A percentile compares a stretch with the other conserved stretches of the same genome.
phyloP scores from a whole-genome alignment of 331 rosid genomes.

The Spiraea crenata region DNA sequence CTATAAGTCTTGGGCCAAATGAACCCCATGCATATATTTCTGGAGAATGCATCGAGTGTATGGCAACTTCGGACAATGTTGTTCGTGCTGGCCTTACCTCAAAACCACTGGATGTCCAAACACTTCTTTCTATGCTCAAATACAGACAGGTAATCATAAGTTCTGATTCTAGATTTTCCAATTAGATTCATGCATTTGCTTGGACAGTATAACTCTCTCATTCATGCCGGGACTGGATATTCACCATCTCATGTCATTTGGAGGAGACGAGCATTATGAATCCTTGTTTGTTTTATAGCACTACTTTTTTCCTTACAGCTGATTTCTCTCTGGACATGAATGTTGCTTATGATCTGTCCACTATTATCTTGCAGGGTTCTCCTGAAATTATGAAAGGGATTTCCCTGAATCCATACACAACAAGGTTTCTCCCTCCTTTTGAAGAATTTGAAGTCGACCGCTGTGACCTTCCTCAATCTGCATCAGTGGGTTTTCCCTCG shows the following conservation, averaged over 20 bases:
- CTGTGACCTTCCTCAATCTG: constrained; percentile 24
- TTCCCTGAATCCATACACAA: constrained; percentile 23
- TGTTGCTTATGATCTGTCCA: not conserved
- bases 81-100: constrained; percentile 46
- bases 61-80: constrained; percentile 50
- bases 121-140: constrained; percentile 42
- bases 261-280: not conserved
- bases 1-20: constrained; percentile 37
- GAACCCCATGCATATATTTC: constrained; percentile 44
- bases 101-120: constrained; percentile 34
- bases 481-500: constrained; percentile 19
- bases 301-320: not conserved
- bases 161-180: not conserved
- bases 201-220: not conserved
- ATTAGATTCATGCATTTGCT: not conserved
- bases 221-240: not conserved
- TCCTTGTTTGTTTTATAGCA: not conserved
- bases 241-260: too few relatives aligned
- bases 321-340: not conserved
- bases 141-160: constrained; percentile 35
- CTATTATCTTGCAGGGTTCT: constrained; percentile 27
- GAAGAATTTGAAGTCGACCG: constrained; percentile 32
- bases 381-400: constrained; percentile 30
- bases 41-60: constrained; percentile 45
- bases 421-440: constrained; percentile 26